Conservation (phyloP, 164 flowering plant genomes). For the Liquidambar formosana region DNA sequence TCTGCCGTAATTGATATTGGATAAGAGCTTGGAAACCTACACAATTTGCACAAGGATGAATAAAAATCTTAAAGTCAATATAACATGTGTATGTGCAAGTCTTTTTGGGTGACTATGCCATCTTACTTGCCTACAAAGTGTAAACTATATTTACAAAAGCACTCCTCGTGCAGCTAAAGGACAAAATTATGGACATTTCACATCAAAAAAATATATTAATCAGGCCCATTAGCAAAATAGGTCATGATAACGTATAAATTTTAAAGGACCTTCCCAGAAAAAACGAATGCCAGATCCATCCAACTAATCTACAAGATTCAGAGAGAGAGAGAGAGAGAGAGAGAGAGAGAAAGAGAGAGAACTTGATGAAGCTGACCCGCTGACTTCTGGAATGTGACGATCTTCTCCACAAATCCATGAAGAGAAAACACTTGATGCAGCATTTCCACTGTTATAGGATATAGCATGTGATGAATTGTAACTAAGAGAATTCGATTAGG, state of each 20-base stretch:
- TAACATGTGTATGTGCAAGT: neutral
- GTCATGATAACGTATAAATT: neutral
- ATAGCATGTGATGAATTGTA: slow-evolving; percentile 96
- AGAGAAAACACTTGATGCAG: slow-evolving; percentile 99
- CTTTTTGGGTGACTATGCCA: neutral
- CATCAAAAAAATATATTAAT: neutral
- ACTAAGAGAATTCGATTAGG: slow-evolving; percentile 98
- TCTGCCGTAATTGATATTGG: slow-evolving; percentile 75
- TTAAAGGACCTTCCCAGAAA: neutral
- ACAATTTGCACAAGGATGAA: slow-evolving; percentile 13
- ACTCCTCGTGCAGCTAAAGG: neutral
- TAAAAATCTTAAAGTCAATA: neutral
- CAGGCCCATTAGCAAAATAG: neutral
- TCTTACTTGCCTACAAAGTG: neutral
- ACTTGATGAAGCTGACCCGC: slow-evolving; percentile 95
- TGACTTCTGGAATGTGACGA: slow-evolving; percentile 99
- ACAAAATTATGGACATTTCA: neutral
- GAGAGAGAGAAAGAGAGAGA: slow-evolving; percentile 39
- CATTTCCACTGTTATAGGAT: slow-evolving; percentile 98
- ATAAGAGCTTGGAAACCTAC: slow-evolving; percentile 96
- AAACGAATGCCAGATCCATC: slow-evolving; percentile 12
- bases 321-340: slow-evolving; percentile 17
- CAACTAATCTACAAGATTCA: slow-evolving; percentile 10
- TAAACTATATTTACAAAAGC: neutral
- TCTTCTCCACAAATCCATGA: slow-evolving; percentile 98